Evolutionary conservation across 1,284 basidiomycete genomes (phyloP).

Genomic region (Coriolopsis trogii): DNA sequence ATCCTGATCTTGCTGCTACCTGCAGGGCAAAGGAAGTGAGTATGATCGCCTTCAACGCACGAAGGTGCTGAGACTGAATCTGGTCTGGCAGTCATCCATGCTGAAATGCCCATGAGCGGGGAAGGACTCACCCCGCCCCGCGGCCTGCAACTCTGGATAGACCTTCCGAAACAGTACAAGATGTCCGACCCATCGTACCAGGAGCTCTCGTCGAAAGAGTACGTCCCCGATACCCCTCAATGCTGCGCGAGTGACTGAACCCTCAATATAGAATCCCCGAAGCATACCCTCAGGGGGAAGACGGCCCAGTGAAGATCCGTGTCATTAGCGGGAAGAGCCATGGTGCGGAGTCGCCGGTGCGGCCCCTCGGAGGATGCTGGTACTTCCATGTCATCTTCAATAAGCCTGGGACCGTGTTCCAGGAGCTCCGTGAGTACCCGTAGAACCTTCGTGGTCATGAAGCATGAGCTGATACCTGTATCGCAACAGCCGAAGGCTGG

Average conservation of each 20-base stretch:
- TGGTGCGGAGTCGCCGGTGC: constrained; percentile 85
- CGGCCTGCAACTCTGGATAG: constrained; percentile 94
- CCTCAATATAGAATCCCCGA: constrained; percentile 61
- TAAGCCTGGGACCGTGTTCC: constrained; percentile 74
- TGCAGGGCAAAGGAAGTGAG: constrained; percentile 46
- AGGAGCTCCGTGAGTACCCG: constrained; percentile 72
- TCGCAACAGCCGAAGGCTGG: constrained; percentile 67
- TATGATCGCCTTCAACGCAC: not conserved
- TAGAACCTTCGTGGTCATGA: not conserved
- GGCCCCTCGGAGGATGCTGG: constrained; percentile 91
- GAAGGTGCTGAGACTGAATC: too few relatives aligned
- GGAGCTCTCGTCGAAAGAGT: constrained; percentile 70
- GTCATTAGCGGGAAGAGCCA: constrained; percentile 91
- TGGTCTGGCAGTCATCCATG: constrained; percentile 63
- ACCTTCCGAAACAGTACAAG: constrained; percentile 87
- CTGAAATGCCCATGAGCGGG: constrained; percentile 88
- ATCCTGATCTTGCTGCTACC: not conserved
- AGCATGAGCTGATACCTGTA: not conserved
- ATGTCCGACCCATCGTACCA: constrained; percentile 84
- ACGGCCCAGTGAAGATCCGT: constrained; percentile 75
- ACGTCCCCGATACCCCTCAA: constrained; percentile 23
- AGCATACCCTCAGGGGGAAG: constrained; percentile 70
- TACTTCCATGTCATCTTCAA: constrained; percentile 85
- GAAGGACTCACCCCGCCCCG: constrained; percentile 67
- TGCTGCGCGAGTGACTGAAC: not conserved